Conservation (phyloP, 495 filamentous ascomycete genomes). For the Tirmania nivea region DNA sequence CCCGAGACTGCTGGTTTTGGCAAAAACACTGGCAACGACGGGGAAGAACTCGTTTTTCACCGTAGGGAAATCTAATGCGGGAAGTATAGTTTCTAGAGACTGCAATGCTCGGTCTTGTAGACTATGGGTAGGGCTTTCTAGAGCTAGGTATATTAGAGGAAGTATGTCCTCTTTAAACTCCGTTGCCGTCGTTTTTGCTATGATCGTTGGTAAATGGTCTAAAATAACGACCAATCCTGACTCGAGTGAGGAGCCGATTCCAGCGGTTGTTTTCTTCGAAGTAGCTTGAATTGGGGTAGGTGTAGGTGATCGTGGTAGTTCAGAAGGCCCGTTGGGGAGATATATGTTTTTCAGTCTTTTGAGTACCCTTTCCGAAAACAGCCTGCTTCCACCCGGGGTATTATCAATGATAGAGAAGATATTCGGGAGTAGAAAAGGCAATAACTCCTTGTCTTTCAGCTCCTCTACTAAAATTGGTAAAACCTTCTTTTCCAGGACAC, state of each 20-base stretch:
- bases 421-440: constrained; percentile 68
- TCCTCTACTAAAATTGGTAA: constrained; percentile 76
- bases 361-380: constrained; percentile 63
- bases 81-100: constrained; percentile 48
- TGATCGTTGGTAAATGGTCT: constrained; percentile 53
- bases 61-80: constrained; percentile 79
- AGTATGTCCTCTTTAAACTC: constrained; percentile 93
- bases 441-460: constrained; percentile 66
- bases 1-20: constrained; percentile 69
- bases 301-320: constrained; percentile 7
- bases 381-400: constrained; percentile 43
- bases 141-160: constrained; percentile 54
- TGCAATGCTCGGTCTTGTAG: constrained; percentile 67
- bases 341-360: constrained; percentile 72
- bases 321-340: constrained; percentile 24
- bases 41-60: constrained; percentile 93
- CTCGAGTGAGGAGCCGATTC: constrained; percentile 65
- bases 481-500: constrained; percentile 84
- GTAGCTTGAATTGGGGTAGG: constrained; percentile 21
- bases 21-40: constrained; percentile 69
- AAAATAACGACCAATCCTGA: constrained; percentile 76
- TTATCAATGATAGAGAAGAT: constrained; percentile 62
- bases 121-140: constrained; percentile 74
- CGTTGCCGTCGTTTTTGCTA: constrained; percentile 60
- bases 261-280: constrained; percentile 28